Percentiles rank a stretch among this genome's conserved stretches.
phyloP scores from a whole-genome alignment of 176 grass and related monocot genomes.

The Cenchrus fungigraminus region DNA sequence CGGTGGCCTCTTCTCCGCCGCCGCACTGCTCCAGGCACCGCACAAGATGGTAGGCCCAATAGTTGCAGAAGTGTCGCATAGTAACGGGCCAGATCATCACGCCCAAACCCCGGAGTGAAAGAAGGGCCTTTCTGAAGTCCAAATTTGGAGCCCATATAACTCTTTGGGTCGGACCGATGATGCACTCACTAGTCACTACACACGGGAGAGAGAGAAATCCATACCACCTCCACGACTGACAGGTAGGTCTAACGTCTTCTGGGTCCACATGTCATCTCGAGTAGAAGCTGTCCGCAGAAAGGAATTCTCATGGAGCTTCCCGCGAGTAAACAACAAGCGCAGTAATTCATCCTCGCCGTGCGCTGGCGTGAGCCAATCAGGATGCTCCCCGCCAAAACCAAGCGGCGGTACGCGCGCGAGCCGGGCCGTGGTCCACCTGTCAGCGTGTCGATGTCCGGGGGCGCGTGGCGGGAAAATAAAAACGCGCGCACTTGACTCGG shows the following conservation, averaged over 20 bases:
- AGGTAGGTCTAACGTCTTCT: accelerated
- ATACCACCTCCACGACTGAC: background rate
- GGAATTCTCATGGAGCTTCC: background rate
- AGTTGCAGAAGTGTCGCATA: too few relatives aligned
- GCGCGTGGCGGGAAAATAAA: constrained; percentile 50
- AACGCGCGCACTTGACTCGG: constrained; percentile 35
- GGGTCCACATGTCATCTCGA: background rate
- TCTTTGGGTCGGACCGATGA: too few relatives aligned
- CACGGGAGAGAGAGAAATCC: too few relatives aligned
- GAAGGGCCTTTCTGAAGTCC: too few relatives aligned
- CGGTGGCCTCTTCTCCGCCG: too few relatives aligned
- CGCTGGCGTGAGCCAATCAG: constrained; percentile 39
- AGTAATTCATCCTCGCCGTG: background rate
- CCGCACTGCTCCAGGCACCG: too few relatives aligned
- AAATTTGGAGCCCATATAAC: too few relatives aligned
- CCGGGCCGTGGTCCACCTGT: background rate
- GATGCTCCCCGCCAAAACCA: constrained; percentile 54
- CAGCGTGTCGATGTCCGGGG: background rate
- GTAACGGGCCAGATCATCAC: too few relatives aligned
- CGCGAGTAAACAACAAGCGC: background rate
- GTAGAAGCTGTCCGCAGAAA: too few relatives aligned
- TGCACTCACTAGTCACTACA: too few relatives aligned
- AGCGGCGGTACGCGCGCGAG: constrained; percentile 4
- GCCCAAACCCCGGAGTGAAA: too few relatives aligned
- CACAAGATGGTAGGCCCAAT: too few relatives aligned